Evolutionary conservation across 1,139 yeast genomes (phyloP).

Genomic region (Pichia sp.): DNA sequence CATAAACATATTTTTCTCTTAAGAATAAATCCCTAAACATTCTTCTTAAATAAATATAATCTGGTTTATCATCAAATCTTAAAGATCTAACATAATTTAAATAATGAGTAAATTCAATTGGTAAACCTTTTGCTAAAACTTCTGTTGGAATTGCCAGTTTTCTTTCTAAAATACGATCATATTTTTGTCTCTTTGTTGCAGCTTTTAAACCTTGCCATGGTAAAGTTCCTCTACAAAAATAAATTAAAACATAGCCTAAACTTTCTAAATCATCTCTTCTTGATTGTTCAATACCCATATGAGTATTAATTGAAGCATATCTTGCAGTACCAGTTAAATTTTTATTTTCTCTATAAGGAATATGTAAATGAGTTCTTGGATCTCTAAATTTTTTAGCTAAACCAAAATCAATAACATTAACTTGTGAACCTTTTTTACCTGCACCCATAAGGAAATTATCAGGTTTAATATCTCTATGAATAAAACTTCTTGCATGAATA

Average conservation of each 20-base stretch:
- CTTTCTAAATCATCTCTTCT: constrained; percentile 96
- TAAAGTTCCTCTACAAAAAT: constrained; percentile 88
- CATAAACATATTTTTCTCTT: constrained; percentile 86
- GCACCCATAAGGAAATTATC: constrained; percentile 97
- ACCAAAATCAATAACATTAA: constrained; percentile 94
- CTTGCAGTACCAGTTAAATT: constrained; percentile 97
- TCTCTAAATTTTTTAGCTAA: constrained; percentile 94
- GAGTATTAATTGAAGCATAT: constrained; percentile 92
- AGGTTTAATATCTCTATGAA: constrained; percentile 87
- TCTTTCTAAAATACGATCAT: constrained; percentile 94
- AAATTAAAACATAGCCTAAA: constrained; percentile 89
- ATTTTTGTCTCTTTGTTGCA: constrained; percentile 93
- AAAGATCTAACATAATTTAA: constrained; percentile 84
- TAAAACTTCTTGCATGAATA: constrained; percentile 91
- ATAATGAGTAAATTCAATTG: constrained; percentile 82
- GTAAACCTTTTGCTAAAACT: constrained; percentile 84
- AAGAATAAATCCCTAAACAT: constrained; percentile 84
- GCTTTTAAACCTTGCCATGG: constrained; percentile 99
- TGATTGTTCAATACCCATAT: constrained; percentile 92
- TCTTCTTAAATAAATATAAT: constrained; percentile 82
- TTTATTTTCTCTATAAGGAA: constrained; percentile 93
- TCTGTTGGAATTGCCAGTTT: constrained; percentile 91
- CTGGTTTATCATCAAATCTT: constrained; percentile 95
- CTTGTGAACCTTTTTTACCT: constrained; percentile 91
- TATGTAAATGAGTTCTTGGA: constrained; percentile 91